phyloP scores from a whole-genome alignment of 495 filamentous ascomycete genomes.

The Lentithecium fluviatile region DNA sequence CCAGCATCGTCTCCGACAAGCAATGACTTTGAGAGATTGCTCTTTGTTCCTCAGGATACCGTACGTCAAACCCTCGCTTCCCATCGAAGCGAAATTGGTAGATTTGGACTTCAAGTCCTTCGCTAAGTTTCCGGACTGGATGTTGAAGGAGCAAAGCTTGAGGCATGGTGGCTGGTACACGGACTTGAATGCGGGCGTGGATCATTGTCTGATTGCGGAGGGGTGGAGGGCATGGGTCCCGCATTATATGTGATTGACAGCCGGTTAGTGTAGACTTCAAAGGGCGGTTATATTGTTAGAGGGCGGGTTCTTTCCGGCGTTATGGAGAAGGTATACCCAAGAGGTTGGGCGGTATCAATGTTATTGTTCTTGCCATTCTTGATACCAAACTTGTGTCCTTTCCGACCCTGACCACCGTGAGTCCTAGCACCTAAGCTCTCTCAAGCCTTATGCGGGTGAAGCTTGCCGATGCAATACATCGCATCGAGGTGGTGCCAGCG shows the following conservation, averaged over 20 bases:
- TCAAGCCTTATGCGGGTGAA: too few relatives aligned
- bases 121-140: constrained; percentile 73
- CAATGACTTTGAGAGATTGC: constrained; percentile 90
- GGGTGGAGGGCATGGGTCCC: neutral
- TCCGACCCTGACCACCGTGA: too few relatives aligned
- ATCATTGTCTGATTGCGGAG: neutral
- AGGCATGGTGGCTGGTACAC: constrained; percentile 24
- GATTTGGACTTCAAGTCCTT: constrained; percentile 88
- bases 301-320: too few relatives aligned
- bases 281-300: too few relatives aligned
- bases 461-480: too few relatives aligned
- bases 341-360: too few relatives aligned
- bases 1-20: constrained; percentile 42
- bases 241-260: neutral
- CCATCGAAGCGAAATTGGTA: constrained; percentile 71
- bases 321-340: too few relatives aligned
- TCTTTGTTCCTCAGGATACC: constrained; percentile 68
- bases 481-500: too few relatives aligned
- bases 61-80: constrained; percentile 31
- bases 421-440: too few relatives aligned
- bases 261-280: neutral
- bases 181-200: neutral
- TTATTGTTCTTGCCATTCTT: too few relatives aligned
- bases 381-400: too few relatives aligned
- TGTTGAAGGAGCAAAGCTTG: constrained; percentile 45